phyloP scores from a whole-genome alignment of 2,329 filamentous ascomycete species.

The Phyllosticta ampelicida region DNA sequence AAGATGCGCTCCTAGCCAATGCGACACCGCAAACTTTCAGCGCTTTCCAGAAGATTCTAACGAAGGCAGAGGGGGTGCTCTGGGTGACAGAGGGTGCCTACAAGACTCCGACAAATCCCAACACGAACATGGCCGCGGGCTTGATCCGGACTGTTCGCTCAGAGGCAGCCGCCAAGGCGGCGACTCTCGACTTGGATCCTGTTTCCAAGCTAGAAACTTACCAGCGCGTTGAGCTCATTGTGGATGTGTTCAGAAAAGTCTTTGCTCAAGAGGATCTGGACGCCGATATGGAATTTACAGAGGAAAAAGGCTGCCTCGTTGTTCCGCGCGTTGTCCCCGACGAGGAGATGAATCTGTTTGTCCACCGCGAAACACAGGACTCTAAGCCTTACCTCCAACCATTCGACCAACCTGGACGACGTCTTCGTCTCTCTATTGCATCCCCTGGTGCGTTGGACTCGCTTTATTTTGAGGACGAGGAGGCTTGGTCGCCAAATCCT shows the following conservation, averaged over 20 bases:
- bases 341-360: conserved; percentile 1
- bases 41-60: conserved; percentile 1
- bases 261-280: not conserved
- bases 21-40: not conserved
- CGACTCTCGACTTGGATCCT: conserved; percentile 6
- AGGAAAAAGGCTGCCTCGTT: not conserved
- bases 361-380: not conserved
- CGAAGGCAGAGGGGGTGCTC: not conserved
- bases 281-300: conserved; percentile 7
- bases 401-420: not conserved
- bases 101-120: conserved; percentile 1
- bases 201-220: not conserved
- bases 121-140: conserved; percentile 4
- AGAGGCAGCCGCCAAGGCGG: conserved; percentile 2
- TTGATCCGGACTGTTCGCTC: conserved; percentile 6
- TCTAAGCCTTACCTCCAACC: conserved; percentile 2
- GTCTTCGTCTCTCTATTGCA: conserved; percentile 1
- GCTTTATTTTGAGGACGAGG: conserved; percentile 6
- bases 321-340: conserved; percentile 6
- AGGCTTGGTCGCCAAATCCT: not conserved
- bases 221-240: not conserved
- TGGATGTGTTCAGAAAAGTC: conserved; percentile 2
- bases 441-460: conserved; percentile 5
- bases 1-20: not conserved
- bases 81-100: conserved; percentile 7